Evolutionary conservation across 768 basidiomycete genomes (phyloP).

Genomic region (Panaeolus cyanescens): DNA sequence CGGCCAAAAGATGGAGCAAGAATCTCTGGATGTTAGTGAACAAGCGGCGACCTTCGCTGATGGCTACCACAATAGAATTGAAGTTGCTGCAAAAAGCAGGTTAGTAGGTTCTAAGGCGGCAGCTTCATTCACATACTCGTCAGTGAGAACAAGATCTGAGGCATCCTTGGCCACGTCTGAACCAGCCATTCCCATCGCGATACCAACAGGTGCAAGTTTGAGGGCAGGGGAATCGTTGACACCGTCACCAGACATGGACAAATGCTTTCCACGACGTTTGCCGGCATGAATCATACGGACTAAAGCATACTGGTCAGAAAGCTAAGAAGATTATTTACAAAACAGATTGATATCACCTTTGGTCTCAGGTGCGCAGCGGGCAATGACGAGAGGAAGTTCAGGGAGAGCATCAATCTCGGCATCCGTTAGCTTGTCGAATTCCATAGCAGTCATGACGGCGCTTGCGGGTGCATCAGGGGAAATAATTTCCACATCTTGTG

Average conservation of each 20-base stretch:
- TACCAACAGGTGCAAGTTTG: conserved; percentile 55
- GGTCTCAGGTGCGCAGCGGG: conserved; percentile 57
- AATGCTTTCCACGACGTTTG: conserved; percentile 51
- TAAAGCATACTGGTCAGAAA: conserved; percentile 6
- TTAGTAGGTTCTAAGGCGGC: background rate
- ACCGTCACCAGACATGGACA: conserved; percentile 60
- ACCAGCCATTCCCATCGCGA: conserved; percentile 60
- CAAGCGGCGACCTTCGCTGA: conserved; percentile 57
- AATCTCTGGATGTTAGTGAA: conserved; percentile 61
- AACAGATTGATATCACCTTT: conserved; percentile 29
- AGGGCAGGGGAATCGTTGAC: conserved; percentile 64
- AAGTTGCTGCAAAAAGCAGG: conserved; percentile 41
- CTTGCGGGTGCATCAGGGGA: conserved; percentile 38
- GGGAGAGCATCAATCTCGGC: conserved; percentile 48
- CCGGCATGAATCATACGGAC: conserved; percentile 61
- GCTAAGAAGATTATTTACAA: background rate
- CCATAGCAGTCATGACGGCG: conserved; percentile 40
- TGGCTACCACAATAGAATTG: conserved; percentile 59
- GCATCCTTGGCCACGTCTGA: conserved; percentile 59
- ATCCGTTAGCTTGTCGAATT: conserved; percentile 56
- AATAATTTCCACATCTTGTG: conserved; percentile 48
- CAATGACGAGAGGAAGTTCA: conserved; percentile 60
- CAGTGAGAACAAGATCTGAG: conserved; percentile 56
- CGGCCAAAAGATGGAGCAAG: conserved; percentile 52
- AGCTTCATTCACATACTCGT: conserved; percentile 37